Evolutionary conservation across 331 rosid genomes (phyloP).

Genomic region (Malus hybrid): DNA sequence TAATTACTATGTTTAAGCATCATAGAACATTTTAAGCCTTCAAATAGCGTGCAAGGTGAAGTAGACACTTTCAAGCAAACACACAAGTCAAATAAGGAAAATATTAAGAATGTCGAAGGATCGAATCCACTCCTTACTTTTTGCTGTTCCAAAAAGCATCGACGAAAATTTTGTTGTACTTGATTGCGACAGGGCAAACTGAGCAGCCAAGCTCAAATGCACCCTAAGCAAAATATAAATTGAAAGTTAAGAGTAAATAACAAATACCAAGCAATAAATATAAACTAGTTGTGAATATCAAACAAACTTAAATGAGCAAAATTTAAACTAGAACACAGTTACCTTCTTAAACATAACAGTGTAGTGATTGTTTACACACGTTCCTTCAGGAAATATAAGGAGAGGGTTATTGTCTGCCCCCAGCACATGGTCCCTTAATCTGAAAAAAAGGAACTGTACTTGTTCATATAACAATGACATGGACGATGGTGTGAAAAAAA

Average conservation of each 20-base stretch:
- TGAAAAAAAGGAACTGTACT: slow-evolving; percentile 21
- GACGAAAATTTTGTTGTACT: slow-evolving; percentile 92
- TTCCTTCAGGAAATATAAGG: slow-evolving; percentile 97
- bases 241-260: slow-evolving; percentile 5
- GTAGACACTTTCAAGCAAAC: not conserved
- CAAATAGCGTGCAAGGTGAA: not conserved
- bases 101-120: not conserved
- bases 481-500: not conserved
- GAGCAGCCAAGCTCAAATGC: slow-evolving; percentile 95
- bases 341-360: slow-evolving; percentile 99
- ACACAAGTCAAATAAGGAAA: not conserved
- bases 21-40: not conserved
- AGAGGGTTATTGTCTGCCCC: slow-evolving; percentile 91
- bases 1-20: not conserved
- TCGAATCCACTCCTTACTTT: slow-evolving; percentile 53
- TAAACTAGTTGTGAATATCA: not conserved
- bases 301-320: not conserved
- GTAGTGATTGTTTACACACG: slow-evolving; percentile 95
- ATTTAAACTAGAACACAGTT: slow-evolving; percentile 5
- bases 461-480: slow-evolving; percentile 10
- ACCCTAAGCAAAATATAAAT: slow-evolving; percentile 50
- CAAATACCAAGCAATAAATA: not conserved
- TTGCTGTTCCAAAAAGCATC: slow-evolving; percentile 99
- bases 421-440: slow-evolving; percentile 82
- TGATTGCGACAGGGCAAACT: slow-evolving; percentile 92